A percentile compares a stretch with the other conserved stretches of the same genome.
These are phyloP conservation scores for Debaryomyces maramus DNA, from an alignment of 805 yeast genomes.

Conservation along the genomic window DNA sequence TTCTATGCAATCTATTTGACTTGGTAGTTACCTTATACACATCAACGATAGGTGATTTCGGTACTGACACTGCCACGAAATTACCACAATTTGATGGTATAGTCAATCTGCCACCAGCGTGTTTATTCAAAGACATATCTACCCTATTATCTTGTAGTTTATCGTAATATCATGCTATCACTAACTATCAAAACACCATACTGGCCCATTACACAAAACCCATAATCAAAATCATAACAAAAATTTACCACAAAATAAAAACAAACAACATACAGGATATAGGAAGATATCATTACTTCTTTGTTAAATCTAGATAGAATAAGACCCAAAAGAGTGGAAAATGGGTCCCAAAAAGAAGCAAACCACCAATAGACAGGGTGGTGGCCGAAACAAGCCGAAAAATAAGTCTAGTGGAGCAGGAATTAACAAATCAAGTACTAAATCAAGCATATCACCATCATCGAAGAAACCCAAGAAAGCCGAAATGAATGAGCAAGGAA, in stretches of 20 bases:
- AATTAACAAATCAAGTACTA: neutral
- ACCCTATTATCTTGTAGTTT: neutral
- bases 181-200: too few species aligned
- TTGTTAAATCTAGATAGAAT: neutral
- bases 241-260: slow-evolving; percentile 9
- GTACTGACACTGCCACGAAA: slow-evolving; percentile 16
- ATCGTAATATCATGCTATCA: neutral
- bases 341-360: slow-evolving; percentile 13
- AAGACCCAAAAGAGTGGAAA: neutral
- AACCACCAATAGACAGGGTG: slow-evolving; percentile 3
- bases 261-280: slow-evolving; percentile 15
- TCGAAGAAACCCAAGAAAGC: neutral
- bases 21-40: neutral
- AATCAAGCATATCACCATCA: neutral
- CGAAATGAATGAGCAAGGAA: neutral
- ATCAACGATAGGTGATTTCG: neutral
- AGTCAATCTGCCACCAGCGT: slow-evolving; percentile 4
- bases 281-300: neutral
- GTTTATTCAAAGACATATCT: neutral
- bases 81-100: slow-evolving; percentile 20
- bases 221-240: slow-evolving; percentile 6
- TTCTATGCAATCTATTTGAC: slow-evolving; percentile 3
- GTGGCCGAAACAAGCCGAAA: slow-evolving; percentile 1
- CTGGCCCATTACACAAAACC: slow-evolving; percentile 6
- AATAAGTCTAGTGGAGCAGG: neutral